These are phyloP conservation scores for Diaporthe capsici DNA, from an alignment of 2,329 filamentous ascomycete genomes.

Conservation along the genomic window DNA sequence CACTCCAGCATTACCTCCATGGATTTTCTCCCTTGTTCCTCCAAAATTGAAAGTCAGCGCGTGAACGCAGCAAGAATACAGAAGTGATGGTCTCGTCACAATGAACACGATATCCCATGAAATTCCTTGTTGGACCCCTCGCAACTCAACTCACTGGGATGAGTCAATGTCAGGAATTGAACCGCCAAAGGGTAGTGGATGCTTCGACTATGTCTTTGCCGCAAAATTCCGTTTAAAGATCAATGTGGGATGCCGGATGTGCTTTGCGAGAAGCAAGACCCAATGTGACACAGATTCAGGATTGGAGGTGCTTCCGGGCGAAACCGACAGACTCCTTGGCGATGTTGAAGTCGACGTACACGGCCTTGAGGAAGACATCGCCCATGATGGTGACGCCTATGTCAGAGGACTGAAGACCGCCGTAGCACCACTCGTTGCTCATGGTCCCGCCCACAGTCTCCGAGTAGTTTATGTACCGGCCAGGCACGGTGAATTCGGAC, in stretches of 20 bases:
- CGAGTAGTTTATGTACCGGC: slow-evolving; percentile 61
- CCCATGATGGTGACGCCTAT: slow-evolving; percentile 77
- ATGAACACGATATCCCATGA: slow-evolving; percentile 32
- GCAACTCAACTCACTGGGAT: not conserved
- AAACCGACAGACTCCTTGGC: slow-evolving; percentile 61
- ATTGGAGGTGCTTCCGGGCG: slow-evolving; percentile 58
- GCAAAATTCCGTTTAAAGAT: not conserved
- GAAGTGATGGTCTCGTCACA: slow-evolving; percentile 27
- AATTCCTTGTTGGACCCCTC: not conserved
- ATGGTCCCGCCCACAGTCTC: slow-evolving; percentile 60
- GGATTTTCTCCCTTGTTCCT: not conserved
- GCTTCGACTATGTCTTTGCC: not conserved
- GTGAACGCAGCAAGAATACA: slow-evolving; percentile 19
- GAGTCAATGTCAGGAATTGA: not conserved
- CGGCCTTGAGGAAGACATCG: slow-evolving; percentile 83
- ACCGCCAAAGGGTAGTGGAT: not conserved
- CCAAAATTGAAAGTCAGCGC: not conserved
- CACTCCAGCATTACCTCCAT: slow-evolving; percentile 2
- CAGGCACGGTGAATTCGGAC: slow-evolving; percentile 63
- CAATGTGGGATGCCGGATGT: not conserved
- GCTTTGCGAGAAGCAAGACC: not conserved
- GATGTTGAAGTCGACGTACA: slow-evolving; percentile 80
- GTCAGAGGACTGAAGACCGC: slow-evolving; percentile 76
- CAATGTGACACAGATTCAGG: slow-evolving; percentile 29
- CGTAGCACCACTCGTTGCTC: slow-evolving; percentile 72